A percentile compares a stretch with the other conserved stretches of the same genome.
These are phyloP conservation scores for Wallacemonas sp. DNA, from an alignment of 208 protist species.

Conservation along the genomic window DNA sequence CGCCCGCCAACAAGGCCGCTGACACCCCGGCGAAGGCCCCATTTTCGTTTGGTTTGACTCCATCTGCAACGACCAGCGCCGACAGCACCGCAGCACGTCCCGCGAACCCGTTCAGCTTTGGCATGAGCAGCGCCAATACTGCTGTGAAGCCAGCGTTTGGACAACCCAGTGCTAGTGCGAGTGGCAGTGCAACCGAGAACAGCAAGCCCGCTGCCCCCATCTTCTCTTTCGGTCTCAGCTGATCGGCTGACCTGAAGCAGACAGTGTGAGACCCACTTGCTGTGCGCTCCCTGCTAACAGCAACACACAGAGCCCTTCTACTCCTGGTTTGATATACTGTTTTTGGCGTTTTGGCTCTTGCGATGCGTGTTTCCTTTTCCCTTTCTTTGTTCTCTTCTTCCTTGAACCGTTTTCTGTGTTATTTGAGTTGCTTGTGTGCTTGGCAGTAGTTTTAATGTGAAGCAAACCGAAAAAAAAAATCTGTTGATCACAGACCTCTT, in stretches of 20 bases:
- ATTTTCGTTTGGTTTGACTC: conserved; percentile 13
- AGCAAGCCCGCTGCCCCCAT: conserved; percentile 6
- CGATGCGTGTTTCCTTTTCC: too few species aligned
- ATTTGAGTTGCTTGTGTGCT: too few species aligned
- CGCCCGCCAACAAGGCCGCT: conserved; percentile 1
- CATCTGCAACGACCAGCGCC: conserved; percentile 4
- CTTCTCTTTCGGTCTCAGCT: background rate
- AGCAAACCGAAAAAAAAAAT: too few species aligned
- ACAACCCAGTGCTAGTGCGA: background rate
- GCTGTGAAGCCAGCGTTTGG: conserved; percentile 18
- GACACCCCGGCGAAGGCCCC: conserved; percentile 3
- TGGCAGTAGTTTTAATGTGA: too few species aligned
- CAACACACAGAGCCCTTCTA: too few species aligned
- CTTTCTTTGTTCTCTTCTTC: too few species aligned
- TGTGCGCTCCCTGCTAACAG: too few species aligned
- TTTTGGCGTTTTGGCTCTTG: too few species aligned
- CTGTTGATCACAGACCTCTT: too few species aligned
- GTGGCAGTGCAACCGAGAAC: conserved; percentile 7
- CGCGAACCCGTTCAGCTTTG: conserved; percentile 49
- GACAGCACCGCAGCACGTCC: conserved; percentile 14
- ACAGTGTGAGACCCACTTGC: background rate
- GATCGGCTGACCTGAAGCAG: too few species aligned
- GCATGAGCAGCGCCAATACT: background rate
- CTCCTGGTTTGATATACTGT: too few species aligned
- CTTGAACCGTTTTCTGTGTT: too few species aligned